Conservation (phyloP, 2,329 filamentous ascomycete genomes). For the Fusarium fujikuroi region DNA sequence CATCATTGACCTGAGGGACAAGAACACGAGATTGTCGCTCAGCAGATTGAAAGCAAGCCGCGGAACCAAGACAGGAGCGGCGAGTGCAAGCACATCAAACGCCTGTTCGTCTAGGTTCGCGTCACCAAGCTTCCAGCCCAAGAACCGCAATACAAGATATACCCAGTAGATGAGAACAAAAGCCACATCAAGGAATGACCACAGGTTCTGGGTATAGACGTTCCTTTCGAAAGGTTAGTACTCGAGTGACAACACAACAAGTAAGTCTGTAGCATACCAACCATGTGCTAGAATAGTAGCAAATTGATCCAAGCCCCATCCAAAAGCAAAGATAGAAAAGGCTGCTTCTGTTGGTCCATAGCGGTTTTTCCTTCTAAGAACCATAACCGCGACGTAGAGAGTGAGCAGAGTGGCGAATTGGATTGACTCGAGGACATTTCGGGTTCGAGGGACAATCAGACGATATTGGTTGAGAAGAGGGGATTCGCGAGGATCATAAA, state of each 20-base stretch:
- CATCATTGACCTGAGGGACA: conserved; percentile 86
- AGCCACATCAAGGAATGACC: conserved; percentile 86
- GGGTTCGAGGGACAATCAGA: conserved; percentile 81
- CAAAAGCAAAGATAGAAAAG: conserved; percentile 79
- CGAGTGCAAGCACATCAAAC: conserved; percentile 81
- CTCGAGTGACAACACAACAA: neutral
- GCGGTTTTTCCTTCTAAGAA: conserved; percentile 67
- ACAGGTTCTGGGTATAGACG: conserved; percentile 88
- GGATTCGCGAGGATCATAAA: conserved; percentile 81
- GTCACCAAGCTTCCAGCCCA: conserved; percentile 63
- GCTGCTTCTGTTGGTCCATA: conserved; percentile 69
- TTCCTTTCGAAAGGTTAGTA: conserved; percentile 59
- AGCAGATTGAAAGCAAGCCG: conserved; percentile 84
- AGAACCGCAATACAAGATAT: conserved; percentile 76
- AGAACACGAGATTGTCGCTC: conserved; percentile 85
- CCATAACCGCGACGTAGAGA: conserved; percentile 80
- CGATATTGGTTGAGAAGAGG: conserved; percentile 87
- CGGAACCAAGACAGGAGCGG: conserved; percentile 80
- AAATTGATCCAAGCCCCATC: conserved; percentile 83
- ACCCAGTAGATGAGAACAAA: conserved; percentile 77
- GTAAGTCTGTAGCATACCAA: conserved; percentile 54
- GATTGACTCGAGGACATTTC: conserved; percentile 78
- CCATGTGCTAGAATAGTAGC: conserved; percentile 81
- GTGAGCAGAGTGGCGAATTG: conserved; percentile 77
- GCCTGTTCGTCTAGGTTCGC: conserved; percentile 70